Base-by-base conservation (phyloP, 345 rosid genomes). In the Tarenaya hassleriana region DNA sequence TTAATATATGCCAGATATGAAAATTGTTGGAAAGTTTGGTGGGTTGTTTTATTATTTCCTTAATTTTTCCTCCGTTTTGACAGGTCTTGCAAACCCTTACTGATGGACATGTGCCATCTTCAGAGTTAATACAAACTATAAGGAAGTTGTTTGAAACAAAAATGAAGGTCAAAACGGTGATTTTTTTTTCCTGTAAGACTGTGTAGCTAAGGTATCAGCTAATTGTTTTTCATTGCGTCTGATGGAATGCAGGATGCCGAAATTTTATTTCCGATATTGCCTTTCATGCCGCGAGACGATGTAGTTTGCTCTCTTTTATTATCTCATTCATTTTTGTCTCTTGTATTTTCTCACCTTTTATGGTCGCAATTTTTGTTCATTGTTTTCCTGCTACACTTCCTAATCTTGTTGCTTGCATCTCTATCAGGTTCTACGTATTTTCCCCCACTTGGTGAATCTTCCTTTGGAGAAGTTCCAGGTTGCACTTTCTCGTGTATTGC, bases 51-150 rank as follows among this genome's bases (percentile, higher is more conserved):
- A 57, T 17, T 34, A 31, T 62, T 56, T 42, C 24, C 34, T 41
- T 34, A 33, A 2, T 24, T 39, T 40, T 58, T 50, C 27, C 62
- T 51, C 6, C 44, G 9, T 46, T 54, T 46, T 62, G 58, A 52
- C 80, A 92, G 98, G 98, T 92, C 63, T 75, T 92, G 67, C 94
- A 85, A 20, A 83, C 95, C 37, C 75, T 92, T 56, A 85, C 94
- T 16, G 90, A 84, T 11, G 95, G 91, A 57, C 44, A 69, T 16
- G 68, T 59, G 60, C 98, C 98, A 66, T 83, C 98, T 47, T 66
- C 77, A 33, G 90, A 81, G 63, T 74, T 92, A 65, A 74, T 92
- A 61, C 76, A 43, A 52, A 77, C 96, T 29, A 76, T 88, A 52
- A 73, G 74, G 66, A 88, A 85, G 73, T 73, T 92, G 58, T 83